Percentiles rank a stretch among this genome's conserved stretches.
phyloP scores from a whole-genome alignment of 768 basidiomycete species.

The Phanerochaete carnosa region DNA sequence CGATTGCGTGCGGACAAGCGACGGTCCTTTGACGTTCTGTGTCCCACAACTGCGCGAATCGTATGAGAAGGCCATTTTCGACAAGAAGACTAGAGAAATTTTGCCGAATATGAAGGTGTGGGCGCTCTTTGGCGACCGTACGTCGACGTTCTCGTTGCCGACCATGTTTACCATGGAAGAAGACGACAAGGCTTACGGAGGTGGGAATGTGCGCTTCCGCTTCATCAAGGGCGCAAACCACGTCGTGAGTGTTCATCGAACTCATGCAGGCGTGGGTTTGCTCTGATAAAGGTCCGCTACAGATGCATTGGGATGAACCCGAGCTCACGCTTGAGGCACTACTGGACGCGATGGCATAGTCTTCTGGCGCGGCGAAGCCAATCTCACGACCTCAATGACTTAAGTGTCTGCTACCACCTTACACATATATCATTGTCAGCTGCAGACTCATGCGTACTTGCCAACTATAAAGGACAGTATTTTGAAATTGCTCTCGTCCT shows the following conservation, averaged over 20 bases:
- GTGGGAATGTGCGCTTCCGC: conserved; percentile 13
- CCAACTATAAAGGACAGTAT: too few relatives aligned
- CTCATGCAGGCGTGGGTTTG: too few relatives aligned
- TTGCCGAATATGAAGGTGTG: conserved; percentile 8
- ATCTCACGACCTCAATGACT: too few relatives aligned
- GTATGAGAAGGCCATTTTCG: conserved; percentile 22
- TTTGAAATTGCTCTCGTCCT: too few relatives aligned
- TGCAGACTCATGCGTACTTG: too few relatives aligned
- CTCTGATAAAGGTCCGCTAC: not conserved
- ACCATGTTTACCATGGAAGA: conserved; percentile 20
- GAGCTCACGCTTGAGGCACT: not conserved
- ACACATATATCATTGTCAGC: too few relatives aligned
- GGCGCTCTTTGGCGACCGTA: not conserved
- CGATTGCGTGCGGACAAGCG: conserved; percentile 1
- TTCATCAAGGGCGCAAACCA: conserved; percentile 21
- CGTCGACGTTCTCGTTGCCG: not conserved
- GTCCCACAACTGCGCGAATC: conserved; percentile 13
- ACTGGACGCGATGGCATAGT: too few relatives aligned
- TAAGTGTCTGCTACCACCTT: too few relatives aligned
- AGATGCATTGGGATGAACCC: conserved; percentile 6
- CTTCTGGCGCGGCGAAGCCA: too few relatives aligned
- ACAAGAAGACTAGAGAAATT: not conserved
- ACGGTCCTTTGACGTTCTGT: conserved; percentile 14
- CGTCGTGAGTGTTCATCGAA: conserved; percentile 23
- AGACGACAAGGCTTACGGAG: conserved; percentile 7